Conservation (phyloP, 2,329 filamentous ascomycete species). For the Penicillium oxalicum region DNA sequence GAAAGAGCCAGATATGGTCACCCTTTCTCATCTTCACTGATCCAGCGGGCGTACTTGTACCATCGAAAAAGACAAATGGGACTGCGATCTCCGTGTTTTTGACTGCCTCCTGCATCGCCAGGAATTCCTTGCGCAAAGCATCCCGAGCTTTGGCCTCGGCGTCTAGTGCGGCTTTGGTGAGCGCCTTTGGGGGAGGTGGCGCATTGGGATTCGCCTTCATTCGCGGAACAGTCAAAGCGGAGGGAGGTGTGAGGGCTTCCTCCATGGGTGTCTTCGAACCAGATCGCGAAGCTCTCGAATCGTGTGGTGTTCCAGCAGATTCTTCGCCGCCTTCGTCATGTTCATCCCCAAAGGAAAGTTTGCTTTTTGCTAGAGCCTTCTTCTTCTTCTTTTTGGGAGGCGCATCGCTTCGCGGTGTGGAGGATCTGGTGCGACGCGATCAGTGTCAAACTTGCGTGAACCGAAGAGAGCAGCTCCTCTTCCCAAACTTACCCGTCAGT, state of each 20-base stretch:
- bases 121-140: slow-evolving; percentile 69
- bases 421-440: slow-evolving; percentile 53
- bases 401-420: slow-evolving; percentile 42
- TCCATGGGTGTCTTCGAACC: slow-evolving; percentile 34
- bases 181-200: slow-evolving; percentile 59
- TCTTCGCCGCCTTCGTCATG: slow-evolving; percentile 50
- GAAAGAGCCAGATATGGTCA: slow-evolving; percentile 84
- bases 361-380: slow-evolving; percentile 53
- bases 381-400: slow-evolving; percentile 54
- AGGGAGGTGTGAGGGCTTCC: slow-evolving; percentile 18
- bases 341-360: slow-evolving; percentile 60
- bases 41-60: slow-evolving; percentile 80
- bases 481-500: slow-evolving; percentile 53
- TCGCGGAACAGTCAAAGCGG: slow-evolving; percentile 25
- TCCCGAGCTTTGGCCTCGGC: slow-evolving; percentile 75
- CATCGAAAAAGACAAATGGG: slow-evolving; percentile 96
- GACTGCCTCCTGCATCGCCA: slow-evolving; percentile 74
- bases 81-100: slow-evolving; percentile 85
- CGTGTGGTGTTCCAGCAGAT: slow-evolving; percentile 32
- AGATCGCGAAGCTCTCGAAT: slow-evolving; percentile 35
- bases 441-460: slow-evolving; percentile 34
- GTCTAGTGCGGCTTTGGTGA: slow-evolving; percentile 70
- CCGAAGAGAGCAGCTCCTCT: slow-evolving; percentile 2
- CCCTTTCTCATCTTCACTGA: slow-evolving; percentile 85
- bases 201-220: slow-evolving; percentile 43